Percentiles rank a stretch among this genome's conserved stretches.
These are phyloP conservation scores for Clarireedia hainanense DNA, from an alignment of 2,329 filamentous ascomycete species.

Conservation along the genomic window DNA sequence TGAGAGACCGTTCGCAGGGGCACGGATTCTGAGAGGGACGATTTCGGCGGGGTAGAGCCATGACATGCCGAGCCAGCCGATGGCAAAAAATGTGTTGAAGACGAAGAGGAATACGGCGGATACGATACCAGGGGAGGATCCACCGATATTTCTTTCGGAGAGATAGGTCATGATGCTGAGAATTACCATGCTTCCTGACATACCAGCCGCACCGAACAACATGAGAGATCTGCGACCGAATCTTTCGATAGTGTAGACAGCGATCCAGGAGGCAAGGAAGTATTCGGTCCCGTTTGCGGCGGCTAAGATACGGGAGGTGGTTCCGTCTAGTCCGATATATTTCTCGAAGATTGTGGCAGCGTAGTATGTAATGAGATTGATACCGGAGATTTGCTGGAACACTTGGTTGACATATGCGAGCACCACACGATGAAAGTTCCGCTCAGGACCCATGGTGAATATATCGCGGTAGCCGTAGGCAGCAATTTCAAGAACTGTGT, in stretches of 20 bases:
- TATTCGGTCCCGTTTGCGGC: slow-evolving; percentile 36
- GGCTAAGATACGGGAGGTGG: slow-evolving; percentile 46
- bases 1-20: slow-evolving; percentile 48
- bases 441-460: slow-evolving; percentile 7
- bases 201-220: slow-evolving; percentile 58
- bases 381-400: slow-evolving; percentile 42
- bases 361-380: slow-evolving; percentile 39
- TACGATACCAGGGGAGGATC: slow-evolving; percentile 11
- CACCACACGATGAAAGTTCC: slow-evolving; percentile 57
- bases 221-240: slow-evolving; percentile 63
- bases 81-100: slow-evolving; percentile 45
- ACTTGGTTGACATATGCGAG: slow-evolving; percentile 60
- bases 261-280: slow-evolving; percentile 19
- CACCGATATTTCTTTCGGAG: slow-evolving; percentile 20
- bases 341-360: slow-evolving; percentile 44
- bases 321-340: slow-evolving; percentile 37
- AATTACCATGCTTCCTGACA: slow-evolving; percentile 53
- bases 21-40: slow-evolving; percentile 42
- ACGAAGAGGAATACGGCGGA: slow-evolving; percentile 35
- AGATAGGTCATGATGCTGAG: slow-evolving; percentile 33
- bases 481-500: background rate
- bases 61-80: slow-evolving; percentile 37
- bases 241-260: slow-evolving; percentile 40
- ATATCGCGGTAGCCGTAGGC: background rate
- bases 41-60: slow-evolving; percentile 51